A percentile compares a stretch with the other conserved stretches of the same genome.
These are phyloP conservation scores for Pharus latifolius DNA, from an alignment of 176 grass and related monocot genomes.

Conservation along the genomic window DNA sequence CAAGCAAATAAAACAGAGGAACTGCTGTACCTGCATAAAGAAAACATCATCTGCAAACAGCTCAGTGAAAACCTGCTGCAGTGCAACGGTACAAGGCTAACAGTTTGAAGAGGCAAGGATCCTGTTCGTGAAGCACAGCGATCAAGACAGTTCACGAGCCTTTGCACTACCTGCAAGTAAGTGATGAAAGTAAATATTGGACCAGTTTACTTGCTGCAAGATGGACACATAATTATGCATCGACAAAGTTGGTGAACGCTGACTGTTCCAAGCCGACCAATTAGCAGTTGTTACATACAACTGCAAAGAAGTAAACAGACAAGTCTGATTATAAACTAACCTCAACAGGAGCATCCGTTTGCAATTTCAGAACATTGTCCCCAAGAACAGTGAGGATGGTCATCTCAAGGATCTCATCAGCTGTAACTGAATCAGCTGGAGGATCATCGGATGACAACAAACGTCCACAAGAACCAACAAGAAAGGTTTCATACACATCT, in stretches of 20 bases:
- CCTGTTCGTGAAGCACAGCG: slow-evolving; percentile 93
- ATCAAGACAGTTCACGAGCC: slow-evolving; percentile 88
- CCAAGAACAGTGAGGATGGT: slow-evolving; percentile 72
- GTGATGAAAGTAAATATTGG: slow-evolving; percentile 1
- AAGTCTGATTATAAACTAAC: slow-evolving; percentile 24
- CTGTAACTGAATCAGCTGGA: slow-evolving; percentile 48
- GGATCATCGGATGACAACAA: slow-evolving; percentile 76
- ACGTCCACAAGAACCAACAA: slow-evolving; percentile 93
- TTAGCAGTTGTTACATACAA: background rate
- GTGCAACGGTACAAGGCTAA: slow-evolving; percentile 78
- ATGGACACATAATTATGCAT: background rate
- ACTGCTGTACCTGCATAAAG: slow-evolving; percentile 68
- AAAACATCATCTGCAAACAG: slow-evolving; percentile 96
- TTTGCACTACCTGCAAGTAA: slow-evolving; percentile 75
- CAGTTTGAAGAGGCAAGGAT: slow-evolving; percentile 84
- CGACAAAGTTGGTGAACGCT: background rate
- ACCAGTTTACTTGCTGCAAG: background rate
- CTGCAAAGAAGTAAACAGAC: slow-evolving; percentile 6
- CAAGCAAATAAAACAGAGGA: background rate
- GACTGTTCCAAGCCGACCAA: background rate
- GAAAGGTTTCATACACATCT: slow-evolving; percentile 97
- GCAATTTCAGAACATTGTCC: slow-evolving; percentile 66
- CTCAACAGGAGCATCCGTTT: slow-evolving; percentile 81
- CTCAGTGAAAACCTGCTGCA: slow-evolving; percentile 90
- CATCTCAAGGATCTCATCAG: slow-evolving; percentile 92